phyloP scores from a whole-genome alignment of 345 rosid genomes.

The Psidium guajava region DNA sequence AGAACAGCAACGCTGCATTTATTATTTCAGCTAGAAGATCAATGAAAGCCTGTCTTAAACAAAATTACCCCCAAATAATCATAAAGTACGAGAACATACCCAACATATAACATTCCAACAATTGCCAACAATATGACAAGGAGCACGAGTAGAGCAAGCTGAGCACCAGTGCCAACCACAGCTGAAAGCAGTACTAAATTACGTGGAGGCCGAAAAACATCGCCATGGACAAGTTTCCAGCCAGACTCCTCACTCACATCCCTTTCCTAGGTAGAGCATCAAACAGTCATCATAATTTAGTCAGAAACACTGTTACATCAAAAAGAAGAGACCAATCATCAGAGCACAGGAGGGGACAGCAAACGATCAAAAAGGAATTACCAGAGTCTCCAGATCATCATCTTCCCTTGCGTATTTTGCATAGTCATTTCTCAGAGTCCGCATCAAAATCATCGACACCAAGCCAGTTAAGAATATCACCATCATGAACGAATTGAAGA shows the following conservation, averaged over 20 bases:
- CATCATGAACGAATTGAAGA: slow-evolving; percentile 97
- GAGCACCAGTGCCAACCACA: slow-evolving; percentile 95
- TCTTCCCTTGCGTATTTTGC: slow-evolving; percentile 96
- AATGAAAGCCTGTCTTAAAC: neutral
- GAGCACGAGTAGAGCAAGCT: slow-evolving; percentile 81
- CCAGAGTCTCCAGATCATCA: slow-evolving; percentile 92
- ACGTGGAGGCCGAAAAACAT: slow-evolving; percentile 79
- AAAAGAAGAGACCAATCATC: slow-evolving; percentile 6
- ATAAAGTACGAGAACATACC: slow-evolving; percentile 38
- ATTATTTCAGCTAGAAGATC: neutral
- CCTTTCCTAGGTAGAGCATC: slow-evolving; percentile 48
- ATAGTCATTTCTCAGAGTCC: slow-evolving; percentile 90
- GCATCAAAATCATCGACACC: slow-evolving; percentile 96
- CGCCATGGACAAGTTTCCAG: slow-evolving; percentile 97
- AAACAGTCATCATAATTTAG: neutral
- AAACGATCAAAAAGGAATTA: slow-evolving; percentile 17
- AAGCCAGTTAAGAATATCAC: slow-evolving; percentile 93
- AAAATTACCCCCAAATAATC: neutral
- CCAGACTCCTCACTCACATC: slow-evolving; percentile 97
- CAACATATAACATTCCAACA: slow-evolving; percentile 77
- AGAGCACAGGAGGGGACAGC: neutral
- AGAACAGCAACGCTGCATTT: neutral
- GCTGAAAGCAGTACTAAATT: slow-evolving; percentile 70
- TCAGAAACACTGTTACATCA: neutral
- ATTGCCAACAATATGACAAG: slow-evolving; percentile 90